Percentiles rank a stretch among this genome's conserved stretches.
phyloP scores from a whole-genome alignment of 1,284 basidiomycete species.

The Cutaneotrichosporon sp. region DNA sequence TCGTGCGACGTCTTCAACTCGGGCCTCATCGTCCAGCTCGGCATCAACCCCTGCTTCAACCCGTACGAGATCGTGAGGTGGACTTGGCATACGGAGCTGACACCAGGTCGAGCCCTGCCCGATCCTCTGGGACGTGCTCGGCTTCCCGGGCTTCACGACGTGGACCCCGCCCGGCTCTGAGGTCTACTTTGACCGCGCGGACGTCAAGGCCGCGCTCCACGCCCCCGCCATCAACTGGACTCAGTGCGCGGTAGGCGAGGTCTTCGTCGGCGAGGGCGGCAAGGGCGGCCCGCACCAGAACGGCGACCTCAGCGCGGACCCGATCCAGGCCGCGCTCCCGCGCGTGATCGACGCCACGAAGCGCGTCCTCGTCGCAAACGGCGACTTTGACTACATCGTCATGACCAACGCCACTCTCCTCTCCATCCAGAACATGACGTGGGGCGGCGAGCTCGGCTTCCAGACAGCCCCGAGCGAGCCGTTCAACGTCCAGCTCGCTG shows the following conservation, averaged over 20 bases:
- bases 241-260: conserved; percentile 63
- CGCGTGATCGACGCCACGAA: conserved; percentile 63
- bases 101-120: conserved; percentile 53
- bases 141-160: conserved; percentile 30
- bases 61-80: conserved; percentile 65
- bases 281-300: conserved; percentile 37
- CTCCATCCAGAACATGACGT: conserved; percentile 46
- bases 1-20: conserved; percentile 68
- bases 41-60: conserved; percentile 72
- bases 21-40: conserved; percentile 63
- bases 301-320: conserved; percentile 63
- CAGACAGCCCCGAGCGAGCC: conserved; percentile 21
- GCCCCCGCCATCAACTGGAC: conserved; percentile 67
- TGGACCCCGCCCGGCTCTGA: neutral
- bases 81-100: neutral
- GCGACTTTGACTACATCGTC: conserved; percentile 42
- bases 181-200: conserved; percentile 66
- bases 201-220: conserved; percentile 73
- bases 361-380: conserved; percentile 69
- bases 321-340: conserved; percentile 42
- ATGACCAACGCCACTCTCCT: conserved; percentile 29
- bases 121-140: conserved; percentile 72
- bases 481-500: conserved; percentile 14
- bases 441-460: conserved; percentile 36
- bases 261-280: conserved; percentile 58